Conservation (phyloP, 208 protist species). For the Porcisia hertigi region DNA sequence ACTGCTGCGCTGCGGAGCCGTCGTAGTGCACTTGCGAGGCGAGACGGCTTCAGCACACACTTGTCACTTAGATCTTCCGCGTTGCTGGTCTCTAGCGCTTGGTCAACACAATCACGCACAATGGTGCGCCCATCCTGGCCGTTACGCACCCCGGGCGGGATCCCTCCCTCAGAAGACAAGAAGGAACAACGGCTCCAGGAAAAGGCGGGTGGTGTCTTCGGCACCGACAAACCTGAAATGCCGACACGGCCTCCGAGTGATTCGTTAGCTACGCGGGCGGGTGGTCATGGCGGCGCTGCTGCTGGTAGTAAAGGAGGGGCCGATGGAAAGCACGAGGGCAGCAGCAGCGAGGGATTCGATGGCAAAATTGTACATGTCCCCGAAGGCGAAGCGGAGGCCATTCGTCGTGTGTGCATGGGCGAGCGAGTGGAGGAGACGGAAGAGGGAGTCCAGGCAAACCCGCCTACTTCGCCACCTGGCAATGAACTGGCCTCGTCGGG, state of each 20-base stretch:
- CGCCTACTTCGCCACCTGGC: background rate
- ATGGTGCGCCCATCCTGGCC: conserved; percentile 26
- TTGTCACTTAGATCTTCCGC: background rate
- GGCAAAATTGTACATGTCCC: conserved; percentile 22
- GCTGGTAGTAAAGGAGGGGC: background rate
- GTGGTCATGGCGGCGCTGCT: background rate
- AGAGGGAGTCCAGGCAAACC: background rate
- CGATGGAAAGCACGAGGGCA: background rate
- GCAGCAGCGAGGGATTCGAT: background rate
- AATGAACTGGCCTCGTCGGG: background rate
- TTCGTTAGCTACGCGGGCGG: background rate
- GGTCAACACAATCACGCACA: conserved; percentile 11
- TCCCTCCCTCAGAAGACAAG: conserved; percentile 19
- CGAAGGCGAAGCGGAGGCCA: conserved; percentile 12
- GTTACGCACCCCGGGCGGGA: conserved; percentile 4
- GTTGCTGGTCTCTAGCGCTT: conserved; percentile 2
- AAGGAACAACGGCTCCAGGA: conserved; percentile 18
- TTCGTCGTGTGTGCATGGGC: conserved; percentile 14
- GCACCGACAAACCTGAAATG: background rate
- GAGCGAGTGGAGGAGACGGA: conserved; percentile 12
- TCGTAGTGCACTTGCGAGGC: conserved; percentile 2
- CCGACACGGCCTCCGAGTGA: background rate
- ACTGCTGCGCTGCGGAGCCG: conserved; percentile 5
- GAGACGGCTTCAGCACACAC: background rate
- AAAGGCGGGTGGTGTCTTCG: background rate